A percentile compares a stretch with the other conserved stretches of the same genome.
phyloP scores from a whole-genome alignment of 2,329 filamentous ascomycete species.

The Fusarium sp. region DNA sequence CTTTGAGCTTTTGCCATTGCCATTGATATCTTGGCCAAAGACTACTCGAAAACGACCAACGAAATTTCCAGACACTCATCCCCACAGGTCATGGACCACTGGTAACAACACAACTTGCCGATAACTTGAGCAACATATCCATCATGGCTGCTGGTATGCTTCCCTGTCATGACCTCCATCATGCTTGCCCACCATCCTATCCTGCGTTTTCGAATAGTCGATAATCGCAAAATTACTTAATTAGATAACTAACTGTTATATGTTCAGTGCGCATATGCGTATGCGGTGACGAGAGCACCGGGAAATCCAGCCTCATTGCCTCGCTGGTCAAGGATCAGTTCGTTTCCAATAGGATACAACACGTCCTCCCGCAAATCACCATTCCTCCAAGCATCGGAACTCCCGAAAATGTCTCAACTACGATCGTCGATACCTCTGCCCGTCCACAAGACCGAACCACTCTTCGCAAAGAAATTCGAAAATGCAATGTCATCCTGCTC shows the following conservation, averaged over 20 bases:
- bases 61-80: slow-evolving; percentile 20
- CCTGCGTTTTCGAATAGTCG: background rate
- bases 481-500: slow-evolving; percentile 94
- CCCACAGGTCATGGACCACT: slow-evolving; percentile 34
- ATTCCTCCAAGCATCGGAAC: slow-evolving; percentile 92
- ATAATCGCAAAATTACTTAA: background rate
- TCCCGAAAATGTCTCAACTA: slow-evolving; percentile 95
- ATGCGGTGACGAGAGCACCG: slow-evolving; percentile 95
- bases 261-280: slow-evolving; percentile 83
- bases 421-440: slow-evolving; percentile 96
- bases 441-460: slow-evolving; percentile 91
- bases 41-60: slow-evolving; percentile 10
- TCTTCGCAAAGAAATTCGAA: slow-evolving; percentile 91
- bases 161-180: slow-evolving; percentile 6
- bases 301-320: slow-evolving; percentile 91
- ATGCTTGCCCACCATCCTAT: background rate
- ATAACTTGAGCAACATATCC: slow-evolving; percentile 28
- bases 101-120: slow-evolving; percentile 29
- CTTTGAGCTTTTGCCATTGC: slow-evolving; percentile 1
- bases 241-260: slow-evolving; percentile 29
- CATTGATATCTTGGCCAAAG: slow-evolving; percentile 13
- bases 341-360: slow-evolving; percentile 92
- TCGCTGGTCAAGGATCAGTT: slow-evolving; percentile 98
- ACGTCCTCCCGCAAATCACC: slow-evolving; percentile 92
- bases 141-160: slow-evolving; percentile 43